Evolutionary conservation across 2,329 filamentous ascomycete species (phyloP).

Genomic region (Colletotrichum lindemuthianum): DNA sequence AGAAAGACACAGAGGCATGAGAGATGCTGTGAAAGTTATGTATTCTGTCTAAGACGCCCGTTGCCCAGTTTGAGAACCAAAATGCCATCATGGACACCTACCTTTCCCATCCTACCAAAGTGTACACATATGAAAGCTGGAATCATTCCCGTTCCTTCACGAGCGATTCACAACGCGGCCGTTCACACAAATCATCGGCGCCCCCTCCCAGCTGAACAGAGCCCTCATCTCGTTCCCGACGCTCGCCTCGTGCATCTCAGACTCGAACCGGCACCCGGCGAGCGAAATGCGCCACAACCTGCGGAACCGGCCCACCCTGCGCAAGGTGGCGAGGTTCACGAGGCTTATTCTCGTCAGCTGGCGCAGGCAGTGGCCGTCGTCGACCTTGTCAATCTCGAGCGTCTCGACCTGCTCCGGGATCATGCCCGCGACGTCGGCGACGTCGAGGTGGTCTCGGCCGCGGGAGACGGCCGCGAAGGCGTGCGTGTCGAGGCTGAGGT

Average conservation of each 20-base stretch:
- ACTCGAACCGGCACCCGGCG: background rate
- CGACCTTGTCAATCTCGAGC: background rate
- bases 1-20: background rate
- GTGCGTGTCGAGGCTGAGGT: slow-evolving; percentile 4
- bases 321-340: background rate
- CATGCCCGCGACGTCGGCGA: background rate
- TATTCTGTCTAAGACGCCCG: background rate
- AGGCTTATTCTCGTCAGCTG: background rate
- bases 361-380: background rate
- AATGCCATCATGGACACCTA: too few species aligned
- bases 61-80: too few species aligned
- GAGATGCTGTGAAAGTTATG: too few species aligned
- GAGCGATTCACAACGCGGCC: too few species aligned
- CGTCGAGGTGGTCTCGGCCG: background rate
- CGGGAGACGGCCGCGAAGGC: background rate
- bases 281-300: background rate
- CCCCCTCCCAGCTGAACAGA: background rate
- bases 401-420: background rate
- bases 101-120: too few species aligned
- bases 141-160: too few species aligned
- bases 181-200: background rate
- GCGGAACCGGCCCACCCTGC: background rate
- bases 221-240: background rate
- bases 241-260: background rate
- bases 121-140: too few species aligned